phyloP scores from a whole-genome alignment of 352 stramenopile genomes.

The Pilasporangium apinafurcum region DNA sequence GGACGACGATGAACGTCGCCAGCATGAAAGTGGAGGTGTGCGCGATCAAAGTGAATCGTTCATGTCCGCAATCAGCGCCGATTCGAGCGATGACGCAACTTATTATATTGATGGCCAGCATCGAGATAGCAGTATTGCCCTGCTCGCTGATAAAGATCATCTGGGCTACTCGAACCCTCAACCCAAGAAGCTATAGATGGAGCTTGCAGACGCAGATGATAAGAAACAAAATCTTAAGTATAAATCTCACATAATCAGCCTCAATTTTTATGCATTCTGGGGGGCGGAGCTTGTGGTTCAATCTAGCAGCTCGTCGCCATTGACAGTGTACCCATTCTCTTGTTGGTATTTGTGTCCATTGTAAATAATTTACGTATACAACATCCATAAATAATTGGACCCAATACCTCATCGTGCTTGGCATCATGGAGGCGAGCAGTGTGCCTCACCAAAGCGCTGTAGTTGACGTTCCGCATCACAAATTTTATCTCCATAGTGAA shows the following conservation, averaged over 20 bases:
- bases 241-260: no score
- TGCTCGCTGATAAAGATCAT: neutral
- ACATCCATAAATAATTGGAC: no score
- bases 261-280: no score
- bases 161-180: no score
- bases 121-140: constrained; percentile 1
- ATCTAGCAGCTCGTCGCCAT: neutral
- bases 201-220: no score
- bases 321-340: neutral
- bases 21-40: constrained; percentile 17
- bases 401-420: no score
- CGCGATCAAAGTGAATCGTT: constrained; percentile 26
- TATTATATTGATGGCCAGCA: constrained; percentile 44
- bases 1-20: constrained; percentile 19
- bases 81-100: constrained; percentile 49
- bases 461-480: constrained; percentile 52
- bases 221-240: neutral
- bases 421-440: no score
- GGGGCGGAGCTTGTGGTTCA: no score
- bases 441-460: no score
- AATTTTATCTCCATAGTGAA: constrained; percentile 54
- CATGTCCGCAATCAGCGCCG: constrained; percentile 49
- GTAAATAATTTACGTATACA: no score
- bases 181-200: constrained; percentile 5
- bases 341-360: neutral